Conservation (phyloP, 305 asterid species). For the Withania somnifera region DNA sequence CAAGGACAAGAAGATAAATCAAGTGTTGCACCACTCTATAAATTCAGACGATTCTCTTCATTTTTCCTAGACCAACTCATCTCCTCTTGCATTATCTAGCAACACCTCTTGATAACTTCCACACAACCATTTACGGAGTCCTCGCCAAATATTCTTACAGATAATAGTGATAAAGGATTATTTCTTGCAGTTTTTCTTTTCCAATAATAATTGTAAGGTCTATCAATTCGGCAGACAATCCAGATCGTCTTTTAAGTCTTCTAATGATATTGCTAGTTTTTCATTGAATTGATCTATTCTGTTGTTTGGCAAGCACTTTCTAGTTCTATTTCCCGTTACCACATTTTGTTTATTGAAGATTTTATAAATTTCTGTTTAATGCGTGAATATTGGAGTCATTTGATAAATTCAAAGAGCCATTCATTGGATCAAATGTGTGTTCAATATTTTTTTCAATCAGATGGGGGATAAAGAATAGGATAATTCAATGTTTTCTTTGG, state of each 20-base stretch:
- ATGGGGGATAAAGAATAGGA: neutral
- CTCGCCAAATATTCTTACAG: neutral
- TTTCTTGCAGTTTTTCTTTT: neutral
- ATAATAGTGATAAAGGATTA: neutral
- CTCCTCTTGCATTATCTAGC: neutral
- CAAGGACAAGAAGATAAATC: neutral
- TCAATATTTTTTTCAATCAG: neutral
- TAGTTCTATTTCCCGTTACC: neutral
- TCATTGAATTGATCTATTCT: neutral
- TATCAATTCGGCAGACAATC: neutral
- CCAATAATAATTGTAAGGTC: neutral
- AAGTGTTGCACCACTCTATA: neutral
- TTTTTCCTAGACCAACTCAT: neutral
- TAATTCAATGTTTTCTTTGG: neutral
- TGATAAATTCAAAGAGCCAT: neutral
- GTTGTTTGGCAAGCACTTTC: neutral
- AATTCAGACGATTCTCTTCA: neutral
- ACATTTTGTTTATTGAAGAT: neutral
- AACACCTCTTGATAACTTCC: neutral
- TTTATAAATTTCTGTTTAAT: neutral
- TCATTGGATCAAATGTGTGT: neutral
- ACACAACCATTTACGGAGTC: neutral
- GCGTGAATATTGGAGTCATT: neutral
- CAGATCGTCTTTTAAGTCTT: neutral
- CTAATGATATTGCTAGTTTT: neutral